A percentile compares a stretch with the other conserved stretches of the same genome.
Conservation (phyloP, 2,329 filamentous ascomycete genomes). For the Talaromyces sp. region DNA sequence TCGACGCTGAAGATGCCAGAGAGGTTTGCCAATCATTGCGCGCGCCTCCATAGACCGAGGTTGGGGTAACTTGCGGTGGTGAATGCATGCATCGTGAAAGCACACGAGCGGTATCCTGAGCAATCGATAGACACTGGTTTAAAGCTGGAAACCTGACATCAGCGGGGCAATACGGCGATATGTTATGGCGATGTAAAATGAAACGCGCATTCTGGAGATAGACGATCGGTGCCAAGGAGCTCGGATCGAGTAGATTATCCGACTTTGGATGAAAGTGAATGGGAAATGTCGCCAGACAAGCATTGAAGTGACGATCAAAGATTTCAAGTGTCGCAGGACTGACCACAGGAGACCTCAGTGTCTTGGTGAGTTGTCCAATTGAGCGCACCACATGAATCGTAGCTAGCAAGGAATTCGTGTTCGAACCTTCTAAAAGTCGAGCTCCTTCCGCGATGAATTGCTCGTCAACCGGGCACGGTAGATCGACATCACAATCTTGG, state of each 20-base stretch:
- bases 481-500: constrained; percentile 74
- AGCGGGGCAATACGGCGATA: constrained; percentile 64
- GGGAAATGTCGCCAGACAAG: constrained; percentile 71
- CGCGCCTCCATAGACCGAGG: constrained; percentile 17
- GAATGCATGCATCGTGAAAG: constrained; percentile 59
- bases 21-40: constrained; percentile 49
- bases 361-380: constrained; percentile 66
- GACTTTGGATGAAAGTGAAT: constrained; percentile 65
- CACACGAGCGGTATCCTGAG: constrained; percentile 72
- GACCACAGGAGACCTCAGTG: constrained; percentile 63
- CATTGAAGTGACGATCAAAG: constrained; percentile 74
- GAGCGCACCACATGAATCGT: constrained; percentile 77
- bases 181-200: constrained; percentile 80
- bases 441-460: constrained; percentile 52
- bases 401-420: constrained; percentile 68
- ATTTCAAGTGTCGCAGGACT: constrained; percentile 63
- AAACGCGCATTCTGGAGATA: constrained; percentile 80
- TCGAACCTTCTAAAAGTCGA: constrained; percentile 41
- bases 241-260: constrained; percentile 63
- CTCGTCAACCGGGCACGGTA: constrained; percentile 77
- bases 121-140: constrained; percentile 67
- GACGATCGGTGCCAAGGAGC: constrained; percentile 67
- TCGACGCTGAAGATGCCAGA: constrained; percentile 63
- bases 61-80: constrained; percentile 20
- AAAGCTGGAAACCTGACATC: constrained; percentile 66